Base-by-base conservation (phyloP, 192 early-diverging fungal genomes). In the Coemansia sp. region DNA sequence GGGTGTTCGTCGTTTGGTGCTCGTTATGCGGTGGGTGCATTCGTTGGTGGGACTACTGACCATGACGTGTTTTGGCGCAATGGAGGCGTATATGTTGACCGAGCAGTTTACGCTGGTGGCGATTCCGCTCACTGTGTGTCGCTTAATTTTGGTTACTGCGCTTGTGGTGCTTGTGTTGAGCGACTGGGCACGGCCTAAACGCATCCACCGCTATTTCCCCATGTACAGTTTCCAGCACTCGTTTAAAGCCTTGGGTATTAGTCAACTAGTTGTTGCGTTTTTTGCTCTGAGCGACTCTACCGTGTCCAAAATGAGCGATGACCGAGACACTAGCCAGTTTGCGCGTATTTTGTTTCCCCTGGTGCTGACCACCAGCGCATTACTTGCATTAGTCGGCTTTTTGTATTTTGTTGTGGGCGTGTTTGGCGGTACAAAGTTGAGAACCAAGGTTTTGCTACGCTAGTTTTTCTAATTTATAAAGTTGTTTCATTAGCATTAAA, bases 41-140 rank as follows among this genome's bases (percentile, higher is more conserved):
- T 58, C 67, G 0, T 10, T 69, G n/a, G 49, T 54, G 1, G 58
- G 66, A 0, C 2, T 63, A n/a, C 27, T 66, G 32, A 39, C 73
- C 48, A n/a, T 66, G 15, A 39, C 22, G 1, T 65, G 70, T 25
- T 39, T 79, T 41, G 59, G 59, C 12, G 76, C 49, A 41, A 73
- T 79, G 67, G 62, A 79, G 43, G 63, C 63, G 0, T 79, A 73
- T 41, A 79, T 79, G 76, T 27, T 79, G 29, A 21, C 61, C 1
- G 55, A 37, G 23, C 35, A 73, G 11, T 54, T 63, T 3, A 53
- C 50, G 35, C 61, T 73, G 1, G 66, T 73, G 0, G 62, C 65
- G 0, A 68, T 79, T 21, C 76, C 76, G 6, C 66, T 69, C 19
- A 69, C 72, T 48, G 64, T 72, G 3, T 73, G 76, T 25, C 65